phyloP scores from a whole-genome alignment of 805 yeast species.

The Metschnikowia peoriensis region DNA sequence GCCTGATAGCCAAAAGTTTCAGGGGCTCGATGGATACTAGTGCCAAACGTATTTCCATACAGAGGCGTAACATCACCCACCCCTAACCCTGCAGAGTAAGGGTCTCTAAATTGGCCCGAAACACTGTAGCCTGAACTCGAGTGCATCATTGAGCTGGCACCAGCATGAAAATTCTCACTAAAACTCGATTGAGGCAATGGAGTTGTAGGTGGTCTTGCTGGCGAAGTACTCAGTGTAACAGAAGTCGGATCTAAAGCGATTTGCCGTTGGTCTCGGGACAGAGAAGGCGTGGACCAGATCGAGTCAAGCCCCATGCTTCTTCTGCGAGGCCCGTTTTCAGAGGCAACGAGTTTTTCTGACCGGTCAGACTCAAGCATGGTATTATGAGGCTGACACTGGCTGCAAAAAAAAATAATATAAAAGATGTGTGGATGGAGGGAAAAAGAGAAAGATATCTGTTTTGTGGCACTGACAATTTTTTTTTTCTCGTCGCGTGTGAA shows the following conservation, averaged over 20 bases:
- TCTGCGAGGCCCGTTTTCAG: not conserved
- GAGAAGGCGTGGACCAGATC: constrained; percentile 12
- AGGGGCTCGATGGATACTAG: not conserved
- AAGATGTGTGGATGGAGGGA: not conserved
- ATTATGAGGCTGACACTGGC: not conserved
- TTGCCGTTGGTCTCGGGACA: constrained; percentile 4
- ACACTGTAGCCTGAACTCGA: not conserved
- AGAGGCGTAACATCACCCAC: not conserved
- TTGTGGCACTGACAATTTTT: not conserved
- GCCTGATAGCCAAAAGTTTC: not conserved
- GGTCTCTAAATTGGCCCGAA: constrained; percentile 1
- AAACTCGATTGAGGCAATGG: constrained; percentile 3
- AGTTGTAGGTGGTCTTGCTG: constrained; percentile 6
- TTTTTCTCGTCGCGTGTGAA: not conserved
- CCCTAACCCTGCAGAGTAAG: constrained; percentile 5
- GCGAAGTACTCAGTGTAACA: not conserved
- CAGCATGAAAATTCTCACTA: not conserved
- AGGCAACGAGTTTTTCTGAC: not conserved
- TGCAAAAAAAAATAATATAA: constrained; percentile 2
- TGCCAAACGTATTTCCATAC: not conserved
- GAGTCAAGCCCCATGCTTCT: constrained; percentile 6
- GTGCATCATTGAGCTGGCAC: not conserved
- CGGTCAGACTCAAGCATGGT: constrained; percentile 4
- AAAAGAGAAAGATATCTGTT: not conserved
- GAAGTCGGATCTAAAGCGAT: constrained; percentile 9